Evolutionary conservation across 2,329 filamentous ascomycete species (phyloP).

Genomic region (Acrodontium crateriforme): DNA sequence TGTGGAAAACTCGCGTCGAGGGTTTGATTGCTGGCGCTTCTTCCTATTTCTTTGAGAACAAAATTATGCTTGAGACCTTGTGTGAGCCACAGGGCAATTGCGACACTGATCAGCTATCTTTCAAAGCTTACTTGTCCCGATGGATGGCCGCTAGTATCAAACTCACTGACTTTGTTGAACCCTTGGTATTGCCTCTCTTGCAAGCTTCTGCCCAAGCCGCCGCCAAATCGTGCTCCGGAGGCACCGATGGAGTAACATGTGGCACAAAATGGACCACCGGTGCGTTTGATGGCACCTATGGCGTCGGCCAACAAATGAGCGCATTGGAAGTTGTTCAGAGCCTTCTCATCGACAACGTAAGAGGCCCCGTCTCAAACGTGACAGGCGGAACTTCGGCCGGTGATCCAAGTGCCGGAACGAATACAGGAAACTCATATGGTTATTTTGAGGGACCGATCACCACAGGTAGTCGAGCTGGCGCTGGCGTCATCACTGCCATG

Average conservation of each 20-base stretch:
- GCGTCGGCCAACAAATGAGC: conserved; percentile 42
- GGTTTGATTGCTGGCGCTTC: conserved; percentile 17
- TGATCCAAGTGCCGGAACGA: conserved; percentile 27
- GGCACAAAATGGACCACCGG: conserved; percentile 26
- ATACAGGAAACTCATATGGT: too few relatives aligned
- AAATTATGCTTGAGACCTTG: conserved; percentile 32
- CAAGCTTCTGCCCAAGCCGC: conserved; percentile 40
- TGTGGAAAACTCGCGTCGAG: conserved; percentile 12
- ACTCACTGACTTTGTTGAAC: conserved; percentile 40
- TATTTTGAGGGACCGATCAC: conserved; percentile 35
- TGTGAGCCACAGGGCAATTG: conserved; percentile 31
- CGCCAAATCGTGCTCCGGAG: conserved; percentile 38
- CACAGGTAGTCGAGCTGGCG: conserved; percentile 51
- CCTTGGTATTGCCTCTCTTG: conserved; percentile 38
- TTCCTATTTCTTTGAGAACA: conserved; percentile 25
- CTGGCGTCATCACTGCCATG: conserved; percentile 49
- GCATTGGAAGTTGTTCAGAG: conserved; percentile 36
- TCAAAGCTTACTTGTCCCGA: conserved; percentile 35
- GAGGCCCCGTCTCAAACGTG: conserved; percentile 31
- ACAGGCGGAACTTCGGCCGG: conserved; percentile 38
- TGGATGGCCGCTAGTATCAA: conserved; percentile 42
- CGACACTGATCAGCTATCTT: conserved; percentile 32
- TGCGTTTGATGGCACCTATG: conserved; percentile 30
- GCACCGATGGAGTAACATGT: conserved; percentile 27
- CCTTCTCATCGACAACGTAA: conserved; percentile 23